These are phyloP conservation scores for Knufia fluminis DNA, from an alignment of 2,329 filamentous ascomycete genomes.

Conservation along the genomic window DNA sequence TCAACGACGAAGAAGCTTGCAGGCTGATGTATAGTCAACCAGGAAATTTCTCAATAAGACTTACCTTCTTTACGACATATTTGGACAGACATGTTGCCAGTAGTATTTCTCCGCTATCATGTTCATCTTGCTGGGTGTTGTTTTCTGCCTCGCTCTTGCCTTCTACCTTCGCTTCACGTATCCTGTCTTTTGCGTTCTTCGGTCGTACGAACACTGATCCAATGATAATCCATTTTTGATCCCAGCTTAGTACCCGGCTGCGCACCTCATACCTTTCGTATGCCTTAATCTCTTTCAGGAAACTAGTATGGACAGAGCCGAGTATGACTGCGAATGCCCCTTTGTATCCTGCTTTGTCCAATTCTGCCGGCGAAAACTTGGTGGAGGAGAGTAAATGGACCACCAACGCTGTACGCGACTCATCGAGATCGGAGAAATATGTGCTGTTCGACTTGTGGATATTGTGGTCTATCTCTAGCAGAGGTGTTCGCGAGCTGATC, in stretches of 20 bases:
- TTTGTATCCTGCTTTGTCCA: slow-evolving; percentile 40
- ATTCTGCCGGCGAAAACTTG: slow-evolving; percentile 39
- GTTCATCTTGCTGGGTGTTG: slow-evolving; percentile 33
- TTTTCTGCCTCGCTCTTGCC: slow-evolving; percentile 20
- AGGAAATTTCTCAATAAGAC: too few relatives aligned
- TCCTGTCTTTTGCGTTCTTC: slow-evolving; percentile 32
- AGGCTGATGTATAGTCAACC: too few relatives aligned
- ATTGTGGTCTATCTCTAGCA: slow-evolving; percentile 80
- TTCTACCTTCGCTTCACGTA: slow-evolving; percentile 22
- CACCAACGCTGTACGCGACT: slow-evolving; percentile 71
- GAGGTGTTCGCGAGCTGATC: slow-evolving; percentile 55
- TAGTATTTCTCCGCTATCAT: slow-evolving; percentile 43
- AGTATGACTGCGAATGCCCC: slow-evolving; percentile 53
- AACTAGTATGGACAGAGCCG: slow-evolving; percentile 63
- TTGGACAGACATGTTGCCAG: slow-evolving; percentile 66
- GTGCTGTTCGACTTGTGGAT: slow-evolving; percentile 51
- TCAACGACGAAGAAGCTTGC: too few relatives aligned
- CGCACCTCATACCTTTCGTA: slow-evolving; percentile 65
- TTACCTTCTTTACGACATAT: slow-evolving; percentile 76
- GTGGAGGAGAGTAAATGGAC: slow-evolving; percentile 53
- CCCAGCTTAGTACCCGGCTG: slow-evolving; percentile 62
- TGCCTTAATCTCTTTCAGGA: slow-evolving; percentile 63
- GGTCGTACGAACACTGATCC: slow-evolving; percentile 61
- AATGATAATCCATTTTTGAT: slow-evolving; percentile 73
- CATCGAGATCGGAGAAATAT: slow-evolving; percentile 49